Base-by-base conservation (phyloP, 2,329 filamentous ascomycete species). In the Tolypocladium nubicola region DNA sequence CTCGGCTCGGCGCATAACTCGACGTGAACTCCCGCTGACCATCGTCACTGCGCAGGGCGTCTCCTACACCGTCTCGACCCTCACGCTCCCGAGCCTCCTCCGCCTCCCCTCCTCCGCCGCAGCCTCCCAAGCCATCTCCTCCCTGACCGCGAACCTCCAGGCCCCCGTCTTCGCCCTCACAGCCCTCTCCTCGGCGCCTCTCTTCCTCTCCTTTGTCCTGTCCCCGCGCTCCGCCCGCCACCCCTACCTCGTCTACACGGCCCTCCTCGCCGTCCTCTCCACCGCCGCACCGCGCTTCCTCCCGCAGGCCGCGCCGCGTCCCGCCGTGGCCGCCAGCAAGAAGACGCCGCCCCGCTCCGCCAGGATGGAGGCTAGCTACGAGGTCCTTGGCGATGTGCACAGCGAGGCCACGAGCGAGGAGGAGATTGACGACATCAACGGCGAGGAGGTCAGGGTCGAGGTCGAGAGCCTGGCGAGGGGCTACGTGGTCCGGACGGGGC, bases 221-320 rank as follows among this genome's bases (percentile, higher is more conserved):
- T 93, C 91, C 2, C 88, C 91, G 0, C 80, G 83, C 33, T 81
- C 85, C 57, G 80, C 83, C 64, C 85, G 88, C 68, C 93, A 97
- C 70, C 93, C 93, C 0, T 97, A 96, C 70, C 84, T 97, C 33
- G 73, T 97, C 59, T 97, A 94, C 84, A 90, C 90, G 16, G 85
- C 86, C 3, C 73, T 90, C 33, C 80, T 91, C 58, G 82, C 85
- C 49, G 76, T 80, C 43, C 75, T 88, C 43, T 83, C 88, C 50
- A 79, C 80, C 26, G 75, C 82, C 50, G 77, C 76, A 47, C 78
- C 80, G 57, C 69, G 72, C 30, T 65, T 83, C 45, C 72, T 79
- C 19, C 77, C 80, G 16, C 65, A 65, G 41, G 66, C 66, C 33
- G 63, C 59, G 56, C 63, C 65, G 30, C 67, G 60, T 58, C 66